A percentile compares a stretch with the other conserved stretches of the same genome.
These are phyloP conservation scores for Neopestalotiopsis rosae DNA, from an alignment of 2,329 filamentous ascomycete species.

Conservation along the genomic window DNA sequence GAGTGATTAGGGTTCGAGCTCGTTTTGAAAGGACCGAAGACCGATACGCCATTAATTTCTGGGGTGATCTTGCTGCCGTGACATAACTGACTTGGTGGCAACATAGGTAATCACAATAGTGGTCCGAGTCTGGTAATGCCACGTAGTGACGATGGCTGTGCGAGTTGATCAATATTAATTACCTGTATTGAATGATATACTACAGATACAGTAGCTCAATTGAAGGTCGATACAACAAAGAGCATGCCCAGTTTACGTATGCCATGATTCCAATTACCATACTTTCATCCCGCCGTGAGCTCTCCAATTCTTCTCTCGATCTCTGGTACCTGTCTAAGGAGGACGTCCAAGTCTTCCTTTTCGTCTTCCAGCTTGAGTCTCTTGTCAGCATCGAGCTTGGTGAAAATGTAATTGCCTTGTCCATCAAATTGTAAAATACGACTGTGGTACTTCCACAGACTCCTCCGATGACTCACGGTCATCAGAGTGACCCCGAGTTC, in stretches of 20 bases:
- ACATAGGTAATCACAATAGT: background rate
- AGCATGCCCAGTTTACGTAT: background rate
- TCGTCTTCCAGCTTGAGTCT: constrained; percentile 90
- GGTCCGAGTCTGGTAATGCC: too few species aligned
- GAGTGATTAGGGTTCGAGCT: too few species aligned
- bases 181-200: background rate
- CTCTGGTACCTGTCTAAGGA: constrained; percentile 85
- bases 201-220: background rate
- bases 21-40: too few species aligned
- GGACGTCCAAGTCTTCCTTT: constrained; percentile 89
- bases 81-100: too few species aligned
- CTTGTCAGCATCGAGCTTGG: constrained; percentile 84
- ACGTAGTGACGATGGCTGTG: background rate
- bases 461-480: constrained; percentile 91
- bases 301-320: constrained; percentile 85
- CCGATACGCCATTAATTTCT: too few species aligned
- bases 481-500: constrained; percentile 90
- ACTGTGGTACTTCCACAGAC: constrained; percentile 95
- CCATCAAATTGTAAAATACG: constrained; percentile 97
- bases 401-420: constrained; percentile 90
- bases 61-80: too few species aligned
- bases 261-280: background rate
- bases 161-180: background rate
- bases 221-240: background rate
- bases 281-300: constrained; percentile 57